Percentiles rank a stretch among this genome's conserved stretches.
Evolutionary conservation across 805 yeast genomes (phyloP).

Genomic region (Metschnikowia koreensis): DNA sequence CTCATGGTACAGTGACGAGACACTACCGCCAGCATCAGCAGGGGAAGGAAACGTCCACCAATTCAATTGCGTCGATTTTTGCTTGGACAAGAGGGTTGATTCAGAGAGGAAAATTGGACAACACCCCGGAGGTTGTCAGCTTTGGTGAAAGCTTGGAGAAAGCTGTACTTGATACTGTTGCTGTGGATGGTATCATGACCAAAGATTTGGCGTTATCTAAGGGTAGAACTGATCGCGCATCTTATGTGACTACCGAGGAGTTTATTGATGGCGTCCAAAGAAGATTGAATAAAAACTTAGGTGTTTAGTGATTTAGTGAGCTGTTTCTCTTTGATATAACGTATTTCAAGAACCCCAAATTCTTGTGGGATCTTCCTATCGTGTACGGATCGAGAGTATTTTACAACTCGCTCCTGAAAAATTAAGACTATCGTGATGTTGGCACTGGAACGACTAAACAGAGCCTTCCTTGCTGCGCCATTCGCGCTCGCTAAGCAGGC

Average conservation of each 20-base stretch:
- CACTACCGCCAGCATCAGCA: conserved; percentile 79
- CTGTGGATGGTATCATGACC: conserved; percentile 74
- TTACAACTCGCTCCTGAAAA: too few relatives aligned
- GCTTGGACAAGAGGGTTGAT: conserved; percentile 86
- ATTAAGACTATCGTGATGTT: too few relatives aligned
- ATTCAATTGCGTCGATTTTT: conserved; percentile 80
- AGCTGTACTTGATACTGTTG: conserved; percentile 71
- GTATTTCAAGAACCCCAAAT: too few relatives aligned
- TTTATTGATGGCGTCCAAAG: conserved; percentile 75
- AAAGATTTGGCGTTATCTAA: conserved; percentile 76
- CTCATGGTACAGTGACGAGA: conserved; percentile 87
- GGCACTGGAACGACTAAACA: too few relatives aligned
- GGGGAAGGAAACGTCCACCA: conserved; percentile 81
- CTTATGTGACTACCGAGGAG: conserved; percentile 72
- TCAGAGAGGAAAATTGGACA: conserved; percentile 76
- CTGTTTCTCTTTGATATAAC: not conserved
- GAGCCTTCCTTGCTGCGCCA: too few relatives aligned
- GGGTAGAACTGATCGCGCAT: conserved; percentile 57
- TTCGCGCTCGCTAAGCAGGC: too few relatives aligned
- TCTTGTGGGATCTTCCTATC: not conserved
- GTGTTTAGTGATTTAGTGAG: not conserved
- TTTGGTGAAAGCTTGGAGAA: conserved; percentile 66
- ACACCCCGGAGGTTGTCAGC: conserved; percentile 64
- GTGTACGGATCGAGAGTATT: too few relatives aligned
- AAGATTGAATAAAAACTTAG: conserved; percentile 40